Evolutionary conservation across 2,329 filamentous ascomycete species (phyloP).

Genomic region (Domatiomyces globalis): DNA sequence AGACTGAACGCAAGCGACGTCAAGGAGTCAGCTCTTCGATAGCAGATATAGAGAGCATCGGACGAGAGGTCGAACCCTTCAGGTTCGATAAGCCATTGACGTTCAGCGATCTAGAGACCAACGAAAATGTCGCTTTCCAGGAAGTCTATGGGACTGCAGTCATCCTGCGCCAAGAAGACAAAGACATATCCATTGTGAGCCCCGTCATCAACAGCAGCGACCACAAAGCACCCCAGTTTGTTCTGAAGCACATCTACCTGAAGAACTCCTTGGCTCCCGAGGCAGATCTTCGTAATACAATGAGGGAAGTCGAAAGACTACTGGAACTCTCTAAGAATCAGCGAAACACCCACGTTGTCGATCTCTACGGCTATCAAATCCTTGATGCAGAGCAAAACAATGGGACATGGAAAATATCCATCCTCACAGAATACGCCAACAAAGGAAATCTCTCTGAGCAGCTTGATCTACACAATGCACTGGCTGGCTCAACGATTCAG

Average conservation of each 20-base stretch:
- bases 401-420: constrained; percentile 54
- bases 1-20: constrained; percentile 9
- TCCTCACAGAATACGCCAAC: constrained; percentile 63
- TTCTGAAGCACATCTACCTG: constrained; percentile 58
- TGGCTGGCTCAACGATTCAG: constrained; percentile 62
- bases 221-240: constrained; percentile 46
- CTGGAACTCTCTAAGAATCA: constrained; percentile 63
- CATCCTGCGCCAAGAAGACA: constrained; percentile 51
- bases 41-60: not conserved
- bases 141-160: constrained; percentile 56
- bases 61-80: constrained; percentile 18
- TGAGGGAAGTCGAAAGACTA: constrained; percentile 62
- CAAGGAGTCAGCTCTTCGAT: constrained; percentile 4
- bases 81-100: constrained; percentile 34
- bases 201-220: constrained; percentile 49
- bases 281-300: constrained; percentile 56
- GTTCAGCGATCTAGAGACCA: constrained; percentile 44
- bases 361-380: constrained; percentile 73
- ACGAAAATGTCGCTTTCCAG: constrained; percentile 52
- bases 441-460: constrained; percentile 73
- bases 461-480: constrained; percentile 60
- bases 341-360: constrained; percentile 61
- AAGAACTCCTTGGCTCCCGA: constrained; percentile 43
- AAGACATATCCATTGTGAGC: constrained; percentile 52
- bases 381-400: constrained; percentile 33